phyloP scores from a whole-genome alignment of 2,329 filamentous ascomycete species.

The Onygenales sp. region DNA sequence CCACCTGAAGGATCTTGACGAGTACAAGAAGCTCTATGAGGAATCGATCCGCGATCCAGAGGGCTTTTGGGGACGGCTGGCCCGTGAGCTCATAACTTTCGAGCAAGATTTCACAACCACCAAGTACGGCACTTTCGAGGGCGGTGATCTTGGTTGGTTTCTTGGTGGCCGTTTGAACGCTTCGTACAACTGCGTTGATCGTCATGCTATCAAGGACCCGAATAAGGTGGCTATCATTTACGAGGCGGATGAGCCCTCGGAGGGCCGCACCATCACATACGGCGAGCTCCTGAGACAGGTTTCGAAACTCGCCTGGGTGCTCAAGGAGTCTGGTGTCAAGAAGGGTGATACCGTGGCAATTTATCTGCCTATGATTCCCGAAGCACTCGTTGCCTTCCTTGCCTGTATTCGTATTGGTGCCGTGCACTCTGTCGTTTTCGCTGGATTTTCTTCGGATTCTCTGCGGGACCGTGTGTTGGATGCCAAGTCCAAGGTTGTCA shows the following conservation, averaged over 20 bases:
- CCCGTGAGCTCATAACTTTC: constrained; percentile 85
- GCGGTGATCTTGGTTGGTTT: constrained; percentile 91
- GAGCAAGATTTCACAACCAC: constrained; percentile 87
- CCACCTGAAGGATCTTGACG: constrained; percentile 49
- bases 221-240: constrained; percentile 95
- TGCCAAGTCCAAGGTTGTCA: constrained; percentile 82
- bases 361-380: constrained; percentile 98
- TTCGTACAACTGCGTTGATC: constrained; percentile 94
- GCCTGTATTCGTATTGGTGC: constrained; percentile 89
- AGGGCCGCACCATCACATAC: constrained; percentile 87
- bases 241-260: constrained; percentile 82
- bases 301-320: constrained; percentile 72
- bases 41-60: constrained; percentile 85
- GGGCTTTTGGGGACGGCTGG: constrained; percentile 80
- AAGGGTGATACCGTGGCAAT: constrained; percentile 97
- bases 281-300: constrained; percentile 88
- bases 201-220: constrained; percentile 90
- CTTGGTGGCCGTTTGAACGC: constrained; percentile 88
- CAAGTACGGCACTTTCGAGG: constrained; percentile 60
- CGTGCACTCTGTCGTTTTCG: constrained; percentile 94
- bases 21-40: constrained; percentile 57
- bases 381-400: constrained; percentile 83
- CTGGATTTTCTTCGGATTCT: constrained; percentile 93
- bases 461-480: constrained; percentile 91
- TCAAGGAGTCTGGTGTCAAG: constrained; percentile 91